Evolutionary conservation across 2,329 filamentous ascomycete genomes (phyloP).

Genomic region (Ophiostoma quercus): DNA sequence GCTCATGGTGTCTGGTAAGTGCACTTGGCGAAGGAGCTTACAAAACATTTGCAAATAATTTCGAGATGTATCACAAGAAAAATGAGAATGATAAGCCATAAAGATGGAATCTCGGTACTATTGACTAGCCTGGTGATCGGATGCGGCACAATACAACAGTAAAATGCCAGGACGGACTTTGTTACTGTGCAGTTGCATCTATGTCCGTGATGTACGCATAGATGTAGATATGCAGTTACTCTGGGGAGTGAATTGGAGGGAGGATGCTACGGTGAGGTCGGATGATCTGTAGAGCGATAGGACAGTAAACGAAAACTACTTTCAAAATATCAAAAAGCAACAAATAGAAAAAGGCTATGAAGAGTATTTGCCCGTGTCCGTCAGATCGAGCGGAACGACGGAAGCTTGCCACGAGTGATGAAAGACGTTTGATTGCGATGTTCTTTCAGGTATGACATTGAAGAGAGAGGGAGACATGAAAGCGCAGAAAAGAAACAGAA

Average conservation of each 20-base stretch:
- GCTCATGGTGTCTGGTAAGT: neutral
- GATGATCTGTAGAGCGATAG: neutral
- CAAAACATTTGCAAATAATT: neutral
- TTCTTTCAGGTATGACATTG: constrained; percentile 7
- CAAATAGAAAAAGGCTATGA: neutral
- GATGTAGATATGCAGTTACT: neutral
- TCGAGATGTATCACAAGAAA: too few relatives aligned
- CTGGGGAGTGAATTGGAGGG: too few relatives aligned
- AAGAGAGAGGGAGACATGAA: neutral
- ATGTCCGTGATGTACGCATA: neutral
- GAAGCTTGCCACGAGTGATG: constrained; percentile 3
- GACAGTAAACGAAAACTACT: neutral
- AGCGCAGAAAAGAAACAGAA: neutral
- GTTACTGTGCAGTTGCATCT: constrained; percentile 3
- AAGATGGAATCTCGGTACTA: neutral
- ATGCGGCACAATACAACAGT: neutral
- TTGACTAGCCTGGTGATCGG: neutral
- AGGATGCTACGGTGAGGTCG: neutral
- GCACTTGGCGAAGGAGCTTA: neutral
- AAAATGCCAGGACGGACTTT: neutral
- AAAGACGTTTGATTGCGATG: neutral
- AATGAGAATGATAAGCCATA: neutral
- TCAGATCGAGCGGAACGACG: neutral
- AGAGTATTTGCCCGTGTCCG: neutral
- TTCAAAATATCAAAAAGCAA: neutral